Conservation (phyloP, 352 stramenopile genomes). For the Globisporangium radiosum region DNA sequence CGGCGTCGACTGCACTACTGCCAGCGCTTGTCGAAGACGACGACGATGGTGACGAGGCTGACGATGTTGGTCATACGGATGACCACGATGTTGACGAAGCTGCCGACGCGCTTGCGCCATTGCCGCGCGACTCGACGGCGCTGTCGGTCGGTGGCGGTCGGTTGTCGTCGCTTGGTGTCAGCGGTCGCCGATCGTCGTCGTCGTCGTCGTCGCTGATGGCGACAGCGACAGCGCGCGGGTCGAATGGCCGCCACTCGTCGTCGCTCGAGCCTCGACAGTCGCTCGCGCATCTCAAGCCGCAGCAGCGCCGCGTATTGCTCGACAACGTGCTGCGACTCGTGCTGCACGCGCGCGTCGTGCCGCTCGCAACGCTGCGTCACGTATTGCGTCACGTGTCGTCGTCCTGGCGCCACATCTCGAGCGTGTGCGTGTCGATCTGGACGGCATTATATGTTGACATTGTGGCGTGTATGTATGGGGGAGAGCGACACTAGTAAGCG, state of each 20-base stretch:
- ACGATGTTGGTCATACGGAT: neutral
- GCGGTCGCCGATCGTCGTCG: neutral
- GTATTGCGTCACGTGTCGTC: conserved; percentile 34
- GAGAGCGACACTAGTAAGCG: neutral
- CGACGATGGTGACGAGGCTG: conserved; percentile 24
- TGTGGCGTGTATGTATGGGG: neutral
- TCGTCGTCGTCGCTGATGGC: neutral
- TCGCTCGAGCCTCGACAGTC: conserved; percentile 6
- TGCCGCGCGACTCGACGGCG: neutral
- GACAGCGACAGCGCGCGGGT: neutral
- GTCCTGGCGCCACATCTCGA: conserved; percentile 33
- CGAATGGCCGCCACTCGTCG: neutral
- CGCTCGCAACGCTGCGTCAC: conserved; percentile 22
- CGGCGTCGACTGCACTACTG: conserved; percentile 15
- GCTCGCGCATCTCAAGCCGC: conserved; percentile 1
- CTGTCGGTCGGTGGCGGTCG: neutral
- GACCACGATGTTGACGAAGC: conserved; percentile 10
- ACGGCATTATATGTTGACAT: neutral
- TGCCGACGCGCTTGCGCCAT: conserved; percentile 15
- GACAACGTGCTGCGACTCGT: conserved; percentile 40
- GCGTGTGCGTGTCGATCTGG: conserved; percentile 26
- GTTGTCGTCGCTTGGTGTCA: neutral
- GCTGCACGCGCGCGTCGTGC: conserved; percentile 32
- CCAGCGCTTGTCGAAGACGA: conserved; percentile 35
- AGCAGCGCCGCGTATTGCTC: conserved; percentile 20